Evolutionary conservation across 2,329 filamentous ascomycete genomes (phyloP).

Genomic region (Bipolaris cookei): DNA sequence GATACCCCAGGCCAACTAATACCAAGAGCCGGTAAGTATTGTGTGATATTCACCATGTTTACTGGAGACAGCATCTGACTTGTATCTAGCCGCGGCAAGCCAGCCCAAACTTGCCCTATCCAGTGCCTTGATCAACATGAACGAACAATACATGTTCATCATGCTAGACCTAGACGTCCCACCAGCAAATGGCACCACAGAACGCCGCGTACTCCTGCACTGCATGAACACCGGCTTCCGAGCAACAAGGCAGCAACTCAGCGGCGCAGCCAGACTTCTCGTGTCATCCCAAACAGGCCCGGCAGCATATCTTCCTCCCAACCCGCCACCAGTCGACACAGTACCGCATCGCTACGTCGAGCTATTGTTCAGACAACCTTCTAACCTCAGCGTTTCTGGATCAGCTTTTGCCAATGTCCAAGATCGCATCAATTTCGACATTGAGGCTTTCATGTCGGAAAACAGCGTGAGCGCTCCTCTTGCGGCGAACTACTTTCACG

Average conservation of each 20-base stretch:
- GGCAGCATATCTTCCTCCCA: slow-evolving; percentile 41
- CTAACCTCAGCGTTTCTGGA: slow-evolving; percentile 28
- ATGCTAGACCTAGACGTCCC: slow-evolving; percentile 48
- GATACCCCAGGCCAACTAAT: slow-evolving; percentile 36
- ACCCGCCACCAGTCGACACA: slow-evolving; percentile 43
- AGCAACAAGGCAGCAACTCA: slow-evolving; percentile 36
- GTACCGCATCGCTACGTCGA: slow-evolving; percentile 46
- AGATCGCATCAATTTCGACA: slow-evolving; percentile 39
- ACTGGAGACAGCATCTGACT: slow-evolving; percentile 10
- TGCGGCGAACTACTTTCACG: slow-evolving; percentile 46
- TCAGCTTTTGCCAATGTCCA: slow-evolving; percentile 30
- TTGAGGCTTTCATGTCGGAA: slow-evolving; percentile 34
- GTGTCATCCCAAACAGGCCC: slow-evolving; percentile 37
- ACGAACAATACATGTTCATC: slow-evolving; percentile 43
- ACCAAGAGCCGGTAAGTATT: slow-evolving; percentile 36
- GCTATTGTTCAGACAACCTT: slow-evolving; percentile 43
- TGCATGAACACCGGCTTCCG: slow-evolving; percentile 45
- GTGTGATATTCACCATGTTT: too few species aligned
- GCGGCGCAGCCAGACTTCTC: slow-evolving; percentile 33
- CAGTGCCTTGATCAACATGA: slow-evolving; percentile 18
- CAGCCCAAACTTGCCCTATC: slow-evolving; percentile 40
- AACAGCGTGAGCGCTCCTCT: slow-evolving; percentile 36
- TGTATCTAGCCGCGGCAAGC: slow-evolving; percentile 28
- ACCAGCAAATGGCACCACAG: slow-evolving; percentile 27
- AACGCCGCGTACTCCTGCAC: slow-evolving; percentile 42